Conservation (phyloP, 495 filamentous ascomycete species). For the Penicillium parvum region DNA sequence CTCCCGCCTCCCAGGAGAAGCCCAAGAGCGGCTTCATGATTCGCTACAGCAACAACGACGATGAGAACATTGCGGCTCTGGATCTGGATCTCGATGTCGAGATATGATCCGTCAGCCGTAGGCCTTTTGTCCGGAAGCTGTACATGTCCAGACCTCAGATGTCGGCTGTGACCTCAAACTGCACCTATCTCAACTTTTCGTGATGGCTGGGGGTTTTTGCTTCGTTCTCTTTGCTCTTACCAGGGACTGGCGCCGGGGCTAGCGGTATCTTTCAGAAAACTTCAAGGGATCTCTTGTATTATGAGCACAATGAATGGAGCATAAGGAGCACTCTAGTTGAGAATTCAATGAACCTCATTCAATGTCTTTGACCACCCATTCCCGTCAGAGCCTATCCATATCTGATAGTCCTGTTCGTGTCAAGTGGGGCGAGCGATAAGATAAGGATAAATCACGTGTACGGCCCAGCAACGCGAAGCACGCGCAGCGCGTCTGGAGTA, state of each 20-base stretch:
- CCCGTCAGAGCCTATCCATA: neutral
- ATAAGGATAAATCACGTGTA: slow-evolving; percentile 21
- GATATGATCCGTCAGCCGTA: slow-evolving; percentile 35
- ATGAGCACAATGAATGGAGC: slow-evolving; percentile 18
- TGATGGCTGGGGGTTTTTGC: neutral
- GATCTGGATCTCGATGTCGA: slow-evolving; percentile 81
- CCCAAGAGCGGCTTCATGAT: slow-evolving; percentile 59
- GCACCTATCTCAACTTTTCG: slow-evolving; percentile 2
- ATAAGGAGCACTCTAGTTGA: slow-evolving; percentile 3
- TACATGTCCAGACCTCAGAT: neutral
- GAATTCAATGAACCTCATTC: slow-evolving; percentile 1
- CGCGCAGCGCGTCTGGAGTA: slow-evolving; percentile 26
- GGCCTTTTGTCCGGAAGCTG: neutral
- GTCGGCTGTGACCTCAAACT: neutral
- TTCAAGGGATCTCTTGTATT: slow-evolving; percentile 16
- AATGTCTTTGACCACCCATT: no score
- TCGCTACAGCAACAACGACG: slow-evolving; percentile 69
- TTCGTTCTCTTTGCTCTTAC: slow-evolving; percentile 4
- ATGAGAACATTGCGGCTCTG: slow-evolving; percentile 77
- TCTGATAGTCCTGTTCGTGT: no score
- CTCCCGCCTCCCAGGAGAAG: slow-evolving; percentile 45
- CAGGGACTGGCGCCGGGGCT: slow-evolving; percentile 7
- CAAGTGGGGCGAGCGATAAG: slow-evolving; percentile 10
- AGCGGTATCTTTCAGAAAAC: slow-evolving; percentile 12
- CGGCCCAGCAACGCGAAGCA: slow-evolving; percentile 24